Base-by-base conservation (phyloP, 805 yeast species). In the Lachancea thermotolerans region DNA sequence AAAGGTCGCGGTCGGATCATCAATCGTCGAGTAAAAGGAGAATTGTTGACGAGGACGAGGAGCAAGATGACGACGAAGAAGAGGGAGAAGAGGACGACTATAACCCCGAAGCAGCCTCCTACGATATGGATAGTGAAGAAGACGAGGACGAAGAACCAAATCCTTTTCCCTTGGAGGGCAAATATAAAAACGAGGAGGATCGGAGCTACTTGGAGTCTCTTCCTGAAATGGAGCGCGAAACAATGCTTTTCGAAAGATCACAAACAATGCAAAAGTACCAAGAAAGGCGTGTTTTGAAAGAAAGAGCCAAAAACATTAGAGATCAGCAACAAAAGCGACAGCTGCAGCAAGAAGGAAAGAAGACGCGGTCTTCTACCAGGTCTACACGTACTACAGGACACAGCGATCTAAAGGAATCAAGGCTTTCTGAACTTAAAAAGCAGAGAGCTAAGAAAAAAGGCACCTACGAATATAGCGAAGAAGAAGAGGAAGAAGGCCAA, bases 151-250 rank as follows among this genome's bases (percentile, higher is more conserved):
- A 63, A 17, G 75, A 69, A 42, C 63, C 57, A 37, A 82, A 84
- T 57, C 99, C 98, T 9, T 93, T 90, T 62, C 99, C 99, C 2
- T 66, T 91, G 44, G 96, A 89, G 59, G 96, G 95, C 7, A 88
- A 87, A 58, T 93, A 82, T 70, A 85, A 81, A 57, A 83, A 89
- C 64, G 95, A 81, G 44, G 73, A 70, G 8, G 99, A 93, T 66
- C 76, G 86, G 49, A 79, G 69, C 1, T 65, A 70, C 44, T 70
- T 85, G 58, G 81, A 74, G 39, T 61, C 72, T 0, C 75, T 93
- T 81, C 95, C 91, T 45, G 99, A 93, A 71, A 78, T 93, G 64
- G 86, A 86, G 58, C 83, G 98, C 59, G 99, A 93, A 70, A 82
- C 85, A 55, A 78, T 89, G 45, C 74, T 93, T 45, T 93, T 87